phyloP scores from a whole-genome alignment of 441 rosid genomes.

The Macaranga tanarius region DNA sequence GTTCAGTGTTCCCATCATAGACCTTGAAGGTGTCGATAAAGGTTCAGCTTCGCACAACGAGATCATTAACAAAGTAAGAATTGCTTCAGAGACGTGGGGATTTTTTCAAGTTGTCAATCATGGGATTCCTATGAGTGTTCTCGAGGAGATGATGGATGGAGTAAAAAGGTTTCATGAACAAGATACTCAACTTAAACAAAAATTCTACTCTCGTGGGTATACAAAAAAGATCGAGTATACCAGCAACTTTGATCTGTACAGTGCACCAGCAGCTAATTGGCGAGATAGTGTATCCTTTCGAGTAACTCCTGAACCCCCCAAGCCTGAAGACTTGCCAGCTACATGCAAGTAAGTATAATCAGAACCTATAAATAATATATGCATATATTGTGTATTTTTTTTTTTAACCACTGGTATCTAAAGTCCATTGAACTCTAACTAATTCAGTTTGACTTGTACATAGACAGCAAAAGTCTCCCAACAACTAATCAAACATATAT shows the following conservation, averaged over 20 bases:
- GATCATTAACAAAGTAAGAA: constrained; percentile 28
- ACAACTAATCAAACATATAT: too few species aligned
- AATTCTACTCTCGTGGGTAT: constrained; percentile 31
- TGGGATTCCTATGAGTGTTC: constrained; percentile 31
- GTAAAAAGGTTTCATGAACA: constrained; percentile 38
- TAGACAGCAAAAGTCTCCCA: too few species aligned
- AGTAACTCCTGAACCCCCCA: constrained; percentile 41
- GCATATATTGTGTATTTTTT: too few species aligned
- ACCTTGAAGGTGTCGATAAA: constrained; percentile 21
- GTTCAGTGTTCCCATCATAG: constrained; percentile 34
- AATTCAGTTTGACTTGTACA: too few species aligned
- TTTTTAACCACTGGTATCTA: too few species aligned
- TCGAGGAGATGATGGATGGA: constrained; percentile 38
- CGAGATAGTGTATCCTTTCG: constrained; percentile 30
- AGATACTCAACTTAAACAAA: constrained; percentile 32
- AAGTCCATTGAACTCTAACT: too few species aligned
- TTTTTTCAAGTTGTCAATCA: constrained; percentile 56
- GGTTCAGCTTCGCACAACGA: constrained; percentile 15
- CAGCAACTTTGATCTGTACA: constrained; percentile 42
- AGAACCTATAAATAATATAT: too few species aligned
- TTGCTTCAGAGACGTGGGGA: constrained; percentile 45
- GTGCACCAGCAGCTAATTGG: constrained; percentile 39
- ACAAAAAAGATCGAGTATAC: constrained; percentile 26
- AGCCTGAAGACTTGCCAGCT: constrained; percentile 37
- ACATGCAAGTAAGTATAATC: constrained; percentile 25